Evolutionary conservation across 768 basidiomycete genomes (phyloP).

Genomic region (Cubamyces lactineus): DNA sequence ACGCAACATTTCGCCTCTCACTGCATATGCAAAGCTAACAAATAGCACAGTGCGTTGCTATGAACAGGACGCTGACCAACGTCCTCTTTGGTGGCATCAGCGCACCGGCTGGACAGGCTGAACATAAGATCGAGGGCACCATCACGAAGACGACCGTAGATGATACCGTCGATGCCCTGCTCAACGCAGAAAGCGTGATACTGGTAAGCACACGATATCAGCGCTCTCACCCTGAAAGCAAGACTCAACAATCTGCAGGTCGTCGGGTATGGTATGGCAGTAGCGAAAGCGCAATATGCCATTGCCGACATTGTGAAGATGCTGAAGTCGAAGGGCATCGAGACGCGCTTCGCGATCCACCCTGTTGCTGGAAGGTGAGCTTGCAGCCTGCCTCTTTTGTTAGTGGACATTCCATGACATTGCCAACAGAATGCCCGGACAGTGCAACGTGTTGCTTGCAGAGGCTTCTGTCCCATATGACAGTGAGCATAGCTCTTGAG

Average conservation of each 20-base stretch:
- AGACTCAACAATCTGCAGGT: slow-evolving; percentile 45
- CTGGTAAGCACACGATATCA: slow-evolving; percentile 47
- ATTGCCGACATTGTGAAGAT: slow-evolving; percentile 75
- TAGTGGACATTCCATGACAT: background rate
- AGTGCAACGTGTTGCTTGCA: slow-evolving; percentile 90
- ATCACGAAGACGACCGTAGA: slow-evolving; percentile 80
- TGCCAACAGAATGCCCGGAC: slow-evolving; percentile 79
- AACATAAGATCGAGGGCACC: slow-evolving; percentile 80
- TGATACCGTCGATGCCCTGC: slow-evolving; percentile 77
- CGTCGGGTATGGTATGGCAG: slow-evolving; percentile 91
- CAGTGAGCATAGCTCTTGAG: slow-evolving; percentile 49
- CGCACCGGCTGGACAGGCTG: slow-evolving; percentile 50
- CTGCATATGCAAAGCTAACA: background rate
- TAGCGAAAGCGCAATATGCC: slow-evolving; percentile 84
- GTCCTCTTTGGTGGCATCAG: slow-evolving; percentile 90
- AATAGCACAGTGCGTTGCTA: slow-evolving; percentile 74
- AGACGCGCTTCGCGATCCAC: slow-evolving; percentile 85
- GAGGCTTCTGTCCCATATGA: slow-evolving; percentile 92
- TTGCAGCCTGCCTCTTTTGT: background rate
- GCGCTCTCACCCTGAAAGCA: background rate
- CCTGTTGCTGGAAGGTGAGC: slow-evolving; percentile 71
- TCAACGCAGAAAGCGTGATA: slow-evolving; percentile 83
- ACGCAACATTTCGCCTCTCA: slow-evolving; percentile 26
- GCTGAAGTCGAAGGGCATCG: slow-evolving; percentile 73
- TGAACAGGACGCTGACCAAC: slow-evolving; percentile 86